phyloP scores from a whole-genome alignment of 805 yeast genomes.

The Metschnikowia vanudenii region DNA sequence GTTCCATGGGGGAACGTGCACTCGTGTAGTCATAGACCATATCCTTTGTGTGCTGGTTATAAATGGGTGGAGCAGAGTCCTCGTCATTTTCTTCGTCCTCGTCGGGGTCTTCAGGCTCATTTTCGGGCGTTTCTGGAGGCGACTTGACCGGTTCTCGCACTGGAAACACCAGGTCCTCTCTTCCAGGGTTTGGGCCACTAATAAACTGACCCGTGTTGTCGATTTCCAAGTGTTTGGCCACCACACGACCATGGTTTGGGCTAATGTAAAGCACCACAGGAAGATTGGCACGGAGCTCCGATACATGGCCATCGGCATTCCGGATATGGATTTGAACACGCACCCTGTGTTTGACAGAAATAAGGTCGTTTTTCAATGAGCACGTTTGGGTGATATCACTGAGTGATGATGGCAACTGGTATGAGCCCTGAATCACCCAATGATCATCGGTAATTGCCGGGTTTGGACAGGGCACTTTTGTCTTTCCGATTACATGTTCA shows the following conservation, averaged over 20 bases:
- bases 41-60: slow-evolving; percentile 40
- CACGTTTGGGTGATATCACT: slow-evolving; percentile 45
- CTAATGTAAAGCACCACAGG: slow-evolving; percentile 47
- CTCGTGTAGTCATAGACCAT: slow-evolving; percentile 35
- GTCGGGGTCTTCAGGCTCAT: slow-evolving; percentile 2
- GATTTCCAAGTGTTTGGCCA: slow-evolving; percentile 33
- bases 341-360: slow-evolving; percentile 47
- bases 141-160: slow-evolving; percentile 21
- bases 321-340: slow-evolving; percentile 43
- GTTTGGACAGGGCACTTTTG: slow-evolving; percentile 21
- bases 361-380: slow-evolving; percentile 36
- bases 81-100: slow-evolving; percentile 23
- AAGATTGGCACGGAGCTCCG: slow-evolving; percentile 52
- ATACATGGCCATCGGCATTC: slow-evolving; percentile 49
- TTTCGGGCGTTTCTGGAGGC: slow-evolving; percentile 1
- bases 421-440: slow-evolving; percentile 46
- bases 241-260: slow-evolving; percentile 38
- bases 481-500: slow-evolving; percentile 33
- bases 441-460: slow-evolving; percentile 30
- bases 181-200: slow-evolving; percentile 16
- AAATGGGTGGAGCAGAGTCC: slow-evolving; percentile 44
- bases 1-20: slow-evolving; percentile 39
- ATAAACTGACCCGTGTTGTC: slow-evolving; percentile 29
- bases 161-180: slow-evolving; percentile 31
- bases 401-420: slow-evolving; percentile 41